A percentile compares a stretch with the other conserved stretches of the same genome.
Evolutionary conservation across 1,139 yeast species (phyloP).

Genomic region (Kluyveromyces sp.): DNA sequence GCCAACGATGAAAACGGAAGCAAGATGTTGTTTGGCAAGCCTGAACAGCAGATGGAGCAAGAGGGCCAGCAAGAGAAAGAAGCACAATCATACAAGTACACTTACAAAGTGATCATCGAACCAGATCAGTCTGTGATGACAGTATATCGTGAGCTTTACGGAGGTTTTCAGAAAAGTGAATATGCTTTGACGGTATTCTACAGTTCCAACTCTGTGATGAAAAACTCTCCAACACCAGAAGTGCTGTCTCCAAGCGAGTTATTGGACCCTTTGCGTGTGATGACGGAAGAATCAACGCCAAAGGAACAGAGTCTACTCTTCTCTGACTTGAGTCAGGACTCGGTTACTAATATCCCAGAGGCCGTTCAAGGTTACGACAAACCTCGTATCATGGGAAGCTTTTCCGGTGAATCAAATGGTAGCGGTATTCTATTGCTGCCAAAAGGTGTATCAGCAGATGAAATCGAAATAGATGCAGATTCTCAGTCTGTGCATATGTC

Average conservation of each 20-base stretch:
- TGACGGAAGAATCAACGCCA: neutral
- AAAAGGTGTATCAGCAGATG: neutral
- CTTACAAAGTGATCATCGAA: slow-evolving; percentile 18
- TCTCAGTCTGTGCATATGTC: neutral
- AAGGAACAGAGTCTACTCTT: neutral
- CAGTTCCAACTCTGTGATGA: neutral
- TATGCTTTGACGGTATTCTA: slow-evolving; percentile 26
- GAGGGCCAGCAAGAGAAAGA: neutral
- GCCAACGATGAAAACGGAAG: neutral
- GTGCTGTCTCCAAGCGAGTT: neutral
- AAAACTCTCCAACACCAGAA: neutral
- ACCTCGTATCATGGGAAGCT: neutral
- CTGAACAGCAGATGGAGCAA: neutral
- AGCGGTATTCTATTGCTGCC: neutral
- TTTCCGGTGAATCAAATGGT: neutral
- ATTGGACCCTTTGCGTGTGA: neutral
- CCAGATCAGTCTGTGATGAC: slow-evolving; percentile 27
- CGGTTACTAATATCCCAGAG: neutral
- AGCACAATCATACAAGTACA: neutral
- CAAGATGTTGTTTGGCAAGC: neutral
- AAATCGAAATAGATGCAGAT: neutral
- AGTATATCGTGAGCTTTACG: slow-evolving; percentile 23
- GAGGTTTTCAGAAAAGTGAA: slow-evolving; percentile 21
- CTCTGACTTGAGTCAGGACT: neutral
- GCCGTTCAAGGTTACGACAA: neutral